Base-by-base conservation (phyloP, 306 rosid species). In the Fragaria ananassa region DNA sequence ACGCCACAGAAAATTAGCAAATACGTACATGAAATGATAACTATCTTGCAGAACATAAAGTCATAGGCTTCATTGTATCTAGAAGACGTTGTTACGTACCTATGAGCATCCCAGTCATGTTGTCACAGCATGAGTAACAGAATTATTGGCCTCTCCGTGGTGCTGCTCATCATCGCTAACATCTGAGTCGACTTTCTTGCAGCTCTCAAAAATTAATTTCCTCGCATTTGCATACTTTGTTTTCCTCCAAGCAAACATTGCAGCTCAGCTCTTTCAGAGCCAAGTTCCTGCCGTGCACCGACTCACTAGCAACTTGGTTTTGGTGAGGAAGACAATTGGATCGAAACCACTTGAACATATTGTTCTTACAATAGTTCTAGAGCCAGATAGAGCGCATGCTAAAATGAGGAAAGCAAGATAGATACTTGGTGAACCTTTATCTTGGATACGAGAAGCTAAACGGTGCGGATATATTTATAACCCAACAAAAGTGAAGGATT, bases 61-160 rank as follows among this genome's bases (percentile, higher is more conserved):
- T 23, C 57, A 18, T 8, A 6, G 9, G 10, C 23, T 51, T 51
- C 19, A 51, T 54, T 54, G 27, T 54, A 21, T 12, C 1, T 8
- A 54, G 29, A 54, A 54, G 61, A n/a, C 61, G 9, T 54, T 19
- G 12, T 27, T 27, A 89, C 96, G 31, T 60, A 91, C 97, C 97
- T 74, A 88, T 81, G 80, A 92, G 91, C 96, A 88, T 90, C 45
- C 93, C 97, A 60, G 84, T 89, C 97, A 92, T 92, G 77, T 92
- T 92, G 78, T 77, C 60, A 88, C 91, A 42, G 92, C 81, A 72
- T 88, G 92, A 78, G 74, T 65, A 67, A 87, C 85, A 76, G 91
- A 88, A 72, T 93, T 70, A 31, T 80, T 82, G 9, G 87, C 87
- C 53, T 83, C 78, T 61, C 80, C 80, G 65, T 78, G 78, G 74